phyloP scores from a whole-genome alignment of 2,329 filamentous ascomycete genomes.

The Fusarium bactridioides region DNA sequence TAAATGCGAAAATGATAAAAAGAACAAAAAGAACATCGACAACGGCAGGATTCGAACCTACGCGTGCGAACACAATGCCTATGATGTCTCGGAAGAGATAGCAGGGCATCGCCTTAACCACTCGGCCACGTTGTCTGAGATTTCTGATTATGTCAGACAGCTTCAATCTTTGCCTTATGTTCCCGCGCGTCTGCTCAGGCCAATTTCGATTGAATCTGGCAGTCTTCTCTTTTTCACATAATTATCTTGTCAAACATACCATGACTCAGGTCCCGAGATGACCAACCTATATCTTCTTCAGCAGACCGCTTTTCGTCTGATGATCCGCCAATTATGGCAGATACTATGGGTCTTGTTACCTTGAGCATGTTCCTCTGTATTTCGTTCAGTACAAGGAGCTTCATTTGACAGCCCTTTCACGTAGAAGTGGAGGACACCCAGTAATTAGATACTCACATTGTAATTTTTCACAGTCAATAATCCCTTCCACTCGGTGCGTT shows the following conservation, averaged over 20 bases:
- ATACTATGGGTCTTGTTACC: no score
- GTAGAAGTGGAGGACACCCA: no score
- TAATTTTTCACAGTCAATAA: no score
- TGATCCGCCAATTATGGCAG: accelerated
- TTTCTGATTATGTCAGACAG: background rate
- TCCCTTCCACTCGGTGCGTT: no score
- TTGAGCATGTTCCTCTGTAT: no score
- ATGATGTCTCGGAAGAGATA: slow-evolving; percentile 21
- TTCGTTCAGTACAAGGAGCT: no score
- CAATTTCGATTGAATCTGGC: accelerated
- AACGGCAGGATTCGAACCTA: slow-evolving; percentile 31
- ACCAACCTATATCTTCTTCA: no score
- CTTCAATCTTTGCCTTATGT: accelerated
- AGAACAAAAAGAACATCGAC: background rate
- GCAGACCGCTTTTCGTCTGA: accelerated
- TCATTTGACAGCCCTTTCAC: no score
- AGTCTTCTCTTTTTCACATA: background rate
- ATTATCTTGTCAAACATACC: no score
- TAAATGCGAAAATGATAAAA: accelerated
- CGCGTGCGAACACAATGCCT: slow-evolving; percentile 30
- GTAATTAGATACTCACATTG: no score
- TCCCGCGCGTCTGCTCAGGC: accelerated
- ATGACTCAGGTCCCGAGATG: no score
- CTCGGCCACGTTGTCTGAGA: slow-evolving; percentile 21
- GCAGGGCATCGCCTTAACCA: slow-evolving; percentile 31